Evolutionary conservation across 2,329 filamentous ascomycete genomes (phyloP).

Genomic region (Trichoderma atrobrunneum): DNA sequence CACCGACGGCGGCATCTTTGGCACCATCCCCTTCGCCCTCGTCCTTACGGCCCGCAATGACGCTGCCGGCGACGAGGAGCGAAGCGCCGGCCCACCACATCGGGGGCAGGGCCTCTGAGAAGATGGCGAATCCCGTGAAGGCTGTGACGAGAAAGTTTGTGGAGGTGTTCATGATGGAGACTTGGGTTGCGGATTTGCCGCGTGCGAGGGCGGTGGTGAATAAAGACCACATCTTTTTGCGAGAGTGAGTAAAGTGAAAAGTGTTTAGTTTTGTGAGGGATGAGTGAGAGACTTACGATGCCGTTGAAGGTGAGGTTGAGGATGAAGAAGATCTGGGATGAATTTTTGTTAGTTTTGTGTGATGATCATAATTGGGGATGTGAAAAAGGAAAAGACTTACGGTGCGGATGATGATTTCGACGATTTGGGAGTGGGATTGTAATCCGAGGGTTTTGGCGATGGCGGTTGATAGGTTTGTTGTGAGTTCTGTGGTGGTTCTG

Average conservation of each 20-base stretch:
- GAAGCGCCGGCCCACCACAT: conserved; percentile 75
- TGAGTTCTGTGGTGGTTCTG: conserved; percentile 57
- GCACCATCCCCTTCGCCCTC: conserved; percentile 38
- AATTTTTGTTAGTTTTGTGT: not conserved
- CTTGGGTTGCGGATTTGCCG: conserved; percentile 72
- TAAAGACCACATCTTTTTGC: conserved; percentile 69
- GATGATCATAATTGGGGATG: not conserved
- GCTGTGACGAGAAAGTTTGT: conserved; percentile 79
- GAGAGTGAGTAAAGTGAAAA: not conserved
- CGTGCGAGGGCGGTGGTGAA: conserved; percentile 76
- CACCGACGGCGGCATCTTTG: conserved; percentile 26
- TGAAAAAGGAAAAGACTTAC: conserved; percentile 37
- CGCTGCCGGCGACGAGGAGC: conserved; percentile 71
- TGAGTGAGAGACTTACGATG: conserved; percentile 46
- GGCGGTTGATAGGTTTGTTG: conserved; percentile 44
- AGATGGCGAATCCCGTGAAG: conserved; percentile 66
- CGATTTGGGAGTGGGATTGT: conserved; percentile 36
- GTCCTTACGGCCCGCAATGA: conserved; percentile 72
- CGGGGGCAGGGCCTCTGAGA: conserved; percentile 67
- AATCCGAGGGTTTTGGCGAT: conserved; percentile 48
- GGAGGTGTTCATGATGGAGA: conserved; percentile 78
- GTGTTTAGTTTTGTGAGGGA: not conserved
- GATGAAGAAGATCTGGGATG: conserved; percentile 65
- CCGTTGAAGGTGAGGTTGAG: conserved; percentile 74
- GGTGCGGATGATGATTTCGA: conserved; percentile 49